Conservation (phyloP, 1,139 yeast species). For the Magnusiomyces tetraspermus region DNA sequence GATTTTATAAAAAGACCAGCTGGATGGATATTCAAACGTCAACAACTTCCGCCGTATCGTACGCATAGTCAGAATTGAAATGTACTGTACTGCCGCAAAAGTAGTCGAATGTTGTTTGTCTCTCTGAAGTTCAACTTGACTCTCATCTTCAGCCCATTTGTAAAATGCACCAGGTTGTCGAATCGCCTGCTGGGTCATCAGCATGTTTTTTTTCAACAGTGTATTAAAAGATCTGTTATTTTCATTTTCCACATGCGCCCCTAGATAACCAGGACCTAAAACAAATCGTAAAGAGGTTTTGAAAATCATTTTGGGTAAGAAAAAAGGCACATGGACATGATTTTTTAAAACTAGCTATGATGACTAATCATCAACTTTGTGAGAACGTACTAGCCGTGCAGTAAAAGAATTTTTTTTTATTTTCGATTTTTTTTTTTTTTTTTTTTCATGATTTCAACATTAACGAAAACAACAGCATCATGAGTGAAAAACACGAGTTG, state of each 20-base stretch:
- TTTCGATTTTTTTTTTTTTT: background rate
- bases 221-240: background rate
- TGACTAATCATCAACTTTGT: no score
- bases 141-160: no score
- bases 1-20: background rate
- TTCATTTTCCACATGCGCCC: background rate
- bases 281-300: background rate
- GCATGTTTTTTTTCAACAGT: no score
- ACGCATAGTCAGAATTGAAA: background rate
- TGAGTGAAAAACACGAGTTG: slow-evolving; percentile 13
- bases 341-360: no score
- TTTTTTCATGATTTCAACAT: no score
- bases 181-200: background rate
- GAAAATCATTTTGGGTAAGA: background rate
- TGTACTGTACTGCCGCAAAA: background rate
- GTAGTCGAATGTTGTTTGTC: background rate
- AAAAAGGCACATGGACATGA: background rate
- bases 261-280: background rate
- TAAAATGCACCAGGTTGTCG: no score
- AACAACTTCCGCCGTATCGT: background rate
- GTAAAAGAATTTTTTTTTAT: background rate
- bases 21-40: background rate
- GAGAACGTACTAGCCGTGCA: background rate
- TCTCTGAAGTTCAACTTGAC: background rate
- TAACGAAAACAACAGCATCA: background rate